These are phyloP conservation scores for Zymoseptoria tritici DNA, from an alignment of 2,329 filamentous ascomycete species.

Conservation along the genomic window DNA sequence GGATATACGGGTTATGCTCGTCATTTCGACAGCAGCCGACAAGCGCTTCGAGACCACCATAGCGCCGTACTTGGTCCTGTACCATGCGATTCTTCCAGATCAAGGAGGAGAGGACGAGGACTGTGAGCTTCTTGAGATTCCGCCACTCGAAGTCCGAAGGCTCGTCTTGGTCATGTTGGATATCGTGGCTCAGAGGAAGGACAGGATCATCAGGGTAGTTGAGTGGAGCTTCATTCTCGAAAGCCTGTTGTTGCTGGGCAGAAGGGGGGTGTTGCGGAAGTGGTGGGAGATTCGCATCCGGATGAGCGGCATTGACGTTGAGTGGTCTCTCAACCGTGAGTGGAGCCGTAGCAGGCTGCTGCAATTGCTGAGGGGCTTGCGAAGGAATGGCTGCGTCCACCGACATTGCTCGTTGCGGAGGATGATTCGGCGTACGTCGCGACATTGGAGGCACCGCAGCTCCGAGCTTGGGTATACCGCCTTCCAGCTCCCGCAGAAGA, in stretches of 20 bases:
- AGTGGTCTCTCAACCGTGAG: slow-evolving; percentile 60
- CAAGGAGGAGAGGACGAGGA: slow-evolving; percentile 80
- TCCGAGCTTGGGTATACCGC: slow-evolving; percentile 71
- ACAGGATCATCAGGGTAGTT: slow-evolving; percentile 20
- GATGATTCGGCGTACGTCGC: slow-evolving; percentile 15
- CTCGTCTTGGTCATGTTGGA: slow-evolving; percentile 49
- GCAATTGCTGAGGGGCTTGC: not conserved
- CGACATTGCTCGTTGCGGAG: slow-evolving; percentile 12
- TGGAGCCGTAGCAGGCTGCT: slow-evolving; percentile 21
- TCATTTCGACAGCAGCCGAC: slow-evolving; percentile 87
- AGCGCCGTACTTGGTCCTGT: slow-evolving; percentile 76
- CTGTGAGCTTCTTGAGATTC: slow-evolving; percentile 87
- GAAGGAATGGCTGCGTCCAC: slow-evolving; percentile 1
- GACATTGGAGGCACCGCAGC: slow-evolving; percentile 44
- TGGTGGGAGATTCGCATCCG: slow-evolving; percentile 29
- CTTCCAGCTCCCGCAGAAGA: slow-evolving; percentile 77
- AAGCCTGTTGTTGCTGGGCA: slow-evolving; percentile 31
- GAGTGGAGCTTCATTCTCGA: slow-evolving; percentile 37
- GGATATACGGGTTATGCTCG: slow-evolving; percentile 87
- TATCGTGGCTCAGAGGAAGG: slow-evolving; percentile 5
- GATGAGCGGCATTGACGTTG: slow-evolving; percentile 34
- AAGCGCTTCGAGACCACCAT: slow-evolving; percentile 79
- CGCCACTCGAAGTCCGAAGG: slow-evolving; percentile 62
- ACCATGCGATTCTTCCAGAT: slow-evolving; percentile 81
- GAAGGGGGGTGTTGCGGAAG: slow-evolving; percentile 26